Base-by-base conservation (phyloP, 1,284 basidiomycete genomes). In the Fomitopsis pinicola region DNA sequence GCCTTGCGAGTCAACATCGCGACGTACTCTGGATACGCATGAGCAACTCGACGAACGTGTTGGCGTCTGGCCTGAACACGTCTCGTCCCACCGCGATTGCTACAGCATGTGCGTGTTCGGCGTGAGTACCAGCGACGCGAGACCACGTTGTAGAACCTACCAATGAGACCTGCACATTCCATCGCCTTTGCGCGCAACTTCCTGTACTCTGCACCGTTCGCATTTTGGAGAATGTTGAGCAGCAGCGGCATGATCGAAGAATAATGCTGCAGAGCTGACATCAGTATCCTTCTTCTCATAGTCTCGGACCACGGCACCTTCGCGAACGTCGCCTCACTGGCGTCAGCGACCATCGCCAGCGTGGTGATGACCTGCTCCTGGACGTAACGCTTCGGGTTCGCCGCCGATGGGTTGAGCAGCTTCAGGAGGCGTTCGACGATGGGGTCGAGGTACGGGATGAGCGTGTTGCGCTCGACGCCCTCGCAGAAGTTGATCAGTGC, bases 401-500 rank as follows among this genome's bases (percentile, higher is more conserved):
- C 76, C 2, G 74, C 62, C 5, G 66, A 67, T 0, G 82, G 85
- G 64, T 86, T 82, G 38, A 92, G 80, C 9, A 92, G 75, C 59
- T 81, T 83, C 6, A 92, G 74, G 0, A 94, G 78, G 0, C 88
- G 82, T 66, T 86, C 85, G 33, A 95, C 87, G 64, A 93, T 87
- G 0, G 84, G 81, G 59, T 93, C 91, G 15, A 95, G 82, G 71
- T 91, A 92, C 0, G 88, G 88, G 0, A 88, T 68, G 2, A 93
- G 81, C 0, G 83, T 86, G 19, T 88, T 82, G n/a, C 84, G 80
- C 65, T 86, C 87, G 36, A 91, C 88, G 42, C 89, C 89, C 71
- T 94, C 89, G 73, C 91, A 95, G 74, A 94, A 94, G 73, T 94
- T 94, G 69, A 94, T 92, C n/a, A 94, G 78, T 0, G 91, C 91